These are phyloP conservation scores for Toxicodendron radicans DNA, from an alignment of 345 rosid species.

Conservation along the genomic window DNA sequence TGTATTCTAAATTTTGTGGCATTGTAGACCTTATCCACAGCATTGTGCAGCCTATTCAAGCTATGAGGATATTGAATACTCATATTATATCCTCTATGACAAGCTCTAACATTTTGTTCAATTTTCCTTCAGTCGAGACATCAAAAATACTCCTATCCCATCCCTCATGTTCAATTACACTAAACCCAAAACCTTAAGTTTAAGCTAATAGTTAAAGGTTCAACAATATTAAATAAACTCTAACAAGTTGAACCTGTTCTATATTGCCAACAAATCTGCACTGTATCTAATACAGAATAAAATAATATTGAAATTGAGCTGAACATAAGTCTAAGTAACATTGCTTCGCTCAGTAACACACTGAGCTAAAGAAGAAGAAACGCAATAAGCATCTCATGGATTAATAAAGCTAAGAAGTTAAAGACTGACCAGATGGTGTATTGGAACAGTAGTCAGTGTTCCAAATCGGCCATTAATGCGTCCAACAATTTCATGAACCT, in stretches of 20 bases:
- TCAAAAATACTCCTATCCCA: background rate
- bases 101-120: background rate
- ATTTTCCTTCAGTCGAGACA: background rate
- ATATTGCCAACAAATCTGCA: background rate
- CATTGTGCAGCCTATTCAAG: background rate
- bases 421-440: conserved; percentile 88
- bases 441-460: conserved; percentile 87
- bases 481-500: conserved; percentile 99
- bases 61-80: background rate
- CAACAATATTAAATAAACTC: no score
- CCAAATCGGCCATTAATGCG: conserved; percentile 99
- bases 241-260: background rate
- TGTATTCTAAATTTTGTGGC: background rate
- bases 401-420: conserved; percentile 11
- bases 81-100: background rate
- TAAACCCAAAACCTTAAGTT: background rate
- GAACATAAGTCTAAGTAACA: background rate
- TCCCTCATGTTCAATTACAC: background rate
- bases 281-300: background rate
- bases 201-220: background rate
- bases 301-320: background rate
- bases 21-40: background rate
- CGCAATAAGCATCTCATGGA: background rate
- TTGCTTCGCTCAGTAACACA: conserved; percentile 18
- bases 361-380: conserved; percentile 12